Base-by-base conservation (phyloP, 441 rosid genomes). In the Francoa sonchifolia region DNA sequence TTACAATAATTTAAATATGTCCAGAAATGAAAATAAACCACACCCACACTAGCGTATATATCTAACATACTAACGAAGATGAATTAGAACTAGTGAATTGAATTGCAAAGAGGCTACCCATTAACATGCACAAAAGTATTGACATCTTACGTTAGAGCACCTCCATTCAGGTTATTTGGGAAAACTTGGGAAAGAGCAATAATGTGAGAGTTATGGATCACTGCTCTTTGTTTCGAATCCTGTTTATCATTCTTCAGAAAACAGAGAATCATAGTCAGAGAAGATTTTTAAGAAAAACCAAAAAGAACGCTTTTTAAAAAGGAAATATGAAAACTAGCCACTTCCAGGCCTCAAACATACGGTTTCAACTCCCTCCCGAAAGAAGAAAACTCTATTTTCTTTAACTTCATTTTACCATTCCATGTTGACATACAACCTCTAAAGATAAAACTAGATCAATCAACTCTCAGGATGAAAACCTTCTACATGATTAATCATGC, bases 161-260 rank as follows among this genome's bases (percentile, higher is more conserved):
- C 61, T 52, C 95, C 97, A 69, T 73, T 84, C 43, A 60, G 71
- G 72, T 78, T 83, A 73, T 70, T 93, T 8, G 90, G 87, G 63
- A 77, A 77, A 55, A 65, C 88, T 77, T 82, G 94, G 54, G 92
- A 71, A 39, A 93, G 83, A 54, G 99, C 85, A 63, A 67, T 53
- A 54, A 57, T 57, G 55, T 88, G 99, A 62, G 99, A 93, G 71
- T 64, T 68, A 73, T 93, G 99, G 42, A 66, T 73, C 34, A 68
- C 59, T 41, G 69, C 71, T 42, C 71, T 60, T 66, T 76, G 88
- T 65, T 74, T 76, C 44, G 65, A 60, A 47, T 88, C 96, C 72
- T 71, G 95, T 41, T 57, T 67, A 60, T 82, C 82, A 56, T 72
- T 71, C 94, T 87, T 72, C 65, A 71, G 26, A 55, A 45, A 48